Base-by-base conservation (phyloP, 352 stramenopile genomes). In the Globisporangium acanthophoron region DNA sequence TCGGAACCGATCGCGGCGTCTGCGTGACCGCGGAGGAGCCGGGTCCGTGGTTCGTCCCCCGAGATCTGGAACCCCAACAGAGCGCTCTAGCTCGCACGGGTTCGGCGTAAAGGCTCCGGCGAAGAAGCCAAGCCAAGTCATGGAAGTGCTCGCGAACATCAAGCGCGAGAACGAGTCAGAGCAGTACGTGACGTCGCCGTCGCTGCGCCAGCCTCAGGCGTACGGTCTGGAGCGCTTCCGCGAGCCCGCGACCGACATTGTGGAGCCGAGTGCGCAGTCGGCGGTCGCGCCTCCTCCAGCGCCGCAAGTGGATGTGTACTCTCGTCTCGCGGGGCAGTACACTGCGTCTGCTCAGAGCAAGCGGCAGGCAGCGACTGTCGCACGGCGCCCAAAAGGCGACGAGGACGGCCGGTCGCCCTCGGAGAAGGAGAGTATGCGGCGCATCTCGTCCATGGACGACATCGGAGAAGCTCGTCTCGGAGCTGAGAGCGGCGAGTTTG, bases 81-180 rank as follows among this genome's bases (percentile, higher is more conserved):
- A 90, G 8, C 78, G 80, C n/a, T 60, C 73, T 12, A 66, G 71
- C 37, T 62, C 73, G 15, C 65, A 71, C 40, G 62, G 58, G 8
- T 69, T 76, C 41, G 73, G 67, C 0, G 73, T 84, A 37, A 85
- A 90, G 54, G 74, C 72, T 15, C 62, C 73, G 53, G 64, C 76
- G 27, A 74, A 82, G 54, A 83, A 87, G 40, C 76, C 74, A 49
- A 88, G 78, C 43, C 76, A 78, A 18, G 79, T 93, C 12, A 68
- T 93, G 62, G 83, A 93, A 51, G 84, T 94, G 48, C 73, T 94
- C 15, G 81, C 78, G 33, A 91, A 86, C 49, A 89, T 94, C 70
- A 92, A 92, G 64, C 69, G 72, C 12, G 81, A 92, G 58, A 90
- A 91, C 41, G 81, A 90, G 55, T 76, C 74, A 16, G 74, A 79